Evolutionary conservation across 768 basidiomycete genomes (phyloP).

Genomic region (Cystofilobasidium capitatum): DNA sequence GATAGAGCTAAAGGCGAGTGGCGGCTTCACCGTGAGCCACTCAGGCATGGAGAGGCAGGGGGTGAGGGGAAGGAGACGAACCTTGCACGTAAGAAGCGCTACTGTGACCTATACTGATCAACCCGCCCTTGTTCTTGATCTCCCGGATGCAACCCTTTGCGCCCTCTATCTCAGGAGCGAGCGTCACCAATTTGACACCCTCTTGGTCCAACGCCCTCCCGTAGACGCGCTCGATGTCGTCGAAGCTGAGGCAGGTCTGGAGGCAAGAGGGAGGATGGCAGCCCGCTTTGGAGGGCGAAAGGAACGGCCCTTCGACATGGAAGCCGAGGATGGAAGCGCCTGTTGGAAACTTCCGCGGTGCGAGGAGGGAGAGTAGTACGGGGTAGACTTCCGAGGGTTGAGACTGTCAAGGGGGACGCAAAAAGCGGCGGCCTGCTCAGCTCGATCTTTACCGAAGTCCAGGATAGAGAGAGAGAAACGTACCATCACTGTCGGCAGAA

Average conservation of each 20-base stretch:
- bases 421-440: not conserved
- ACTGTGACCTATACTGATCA: constrained; percentile 71
- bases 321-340: constrained; percentile 67
- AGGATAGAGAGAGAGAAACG: not conserved
- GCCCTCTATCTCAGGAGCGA: constrained; percentile 76
- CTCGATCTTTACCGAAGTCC: not conserved
- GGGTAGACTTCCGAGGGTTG: constrained; percentile 23
- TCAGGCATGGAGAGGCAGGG: not conserved
- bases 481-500: constrained; percentile 41
- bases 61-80: not conserved
- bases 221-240: constrained; percentile 64
- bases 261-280: constrained; percentile 66
- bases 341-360: constrained; percentile 53
- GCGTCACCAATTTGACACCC: constrained; percentile 70
- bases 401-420: not conserved
- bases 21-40: constrained; percentile 10
- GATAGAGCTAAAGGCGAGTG: constrained; percentile 49
- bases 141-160: constrained; percentile 61
- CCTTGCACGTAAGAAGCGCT: constrained; percentile 8
- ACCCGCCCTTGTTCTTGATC: constrained; percentile 55
- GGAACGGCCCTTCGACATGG: constrained; percentile 86
- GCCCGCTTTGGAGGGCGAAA: constrained; percentile 70
- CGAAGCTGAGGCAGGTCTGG: constrained; percentile 53
- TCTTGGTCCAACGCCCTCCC: constrained; percentile 38
- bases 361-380: constrained; percentile 22